phyloP scores from a whole-genome alignment of 768 basidiomycete genomes.

The Xerocomellus amylosporus region DNA sequence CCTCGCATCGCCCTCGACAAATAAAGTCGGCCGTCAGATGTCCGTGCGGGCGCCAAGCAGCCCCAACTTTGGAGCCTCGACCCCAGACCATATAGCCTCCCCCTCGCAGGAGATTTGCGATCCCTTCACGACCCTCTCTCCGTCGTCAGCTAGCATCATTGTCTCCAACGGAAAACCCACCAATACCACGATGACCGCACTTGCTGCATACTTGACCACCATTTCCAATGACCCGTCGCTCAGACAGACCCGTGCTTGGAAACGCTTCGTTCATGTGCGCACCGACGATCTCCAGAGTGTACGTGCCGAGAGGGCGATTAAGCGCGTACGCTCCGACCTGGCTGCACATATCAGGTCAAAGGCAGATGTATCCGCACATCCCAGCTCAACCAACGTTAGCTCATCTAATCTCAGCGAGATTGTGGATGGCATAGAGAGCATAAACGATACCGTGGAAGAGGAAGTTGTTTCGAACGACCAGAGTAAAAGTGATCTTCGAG shows the following conservation, averaged over 20 bases:
- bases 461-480: constrained; percentile 19
- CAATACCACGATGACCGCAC: constrained; percentile 57
- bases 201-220: constrained; percentile 79
- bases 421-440: constrained; percentile 31
- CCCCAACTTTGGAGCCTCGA: constrained; percentile 34
- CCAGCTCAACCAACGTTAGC: constrained; percentile 26
- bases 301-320: constrained; percentile 83
- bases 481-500: constrained; percentile 15
- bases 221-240: constrained; percentile 66
- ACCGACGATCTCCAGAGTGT: constrained; percentile 87
- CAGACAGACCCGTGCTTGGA: constrained; percentile 71
- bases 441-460: constrained; percentile 24
- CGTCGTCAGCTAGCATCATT: constrained; percentile 25
- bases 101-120: constrained; percentile 59
- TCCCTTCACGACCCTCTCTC: constrained; percentile 52
- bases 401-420: constrained; percentile 34
- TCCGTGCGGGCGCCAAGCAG: constrained; percentile 34
- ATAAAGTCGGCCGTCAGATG: constrained; percentile 46
- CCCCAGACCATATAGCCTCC: constrained; percentile 38
- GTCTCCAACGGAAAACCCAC: constrained; percentile 25
- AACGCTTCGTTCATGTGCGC: constrained; percentile 79
- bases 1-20: constrained; percentile 67
- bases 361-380: constrained; percentile 24
- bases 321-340: constrained; percentile 81
- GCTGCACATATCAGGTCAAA: constrained; percentile 61